phyloP scores from a whole-genome alignment of 1,139 yeast genomes.

The Geotrichum aggregatum region DNA sequence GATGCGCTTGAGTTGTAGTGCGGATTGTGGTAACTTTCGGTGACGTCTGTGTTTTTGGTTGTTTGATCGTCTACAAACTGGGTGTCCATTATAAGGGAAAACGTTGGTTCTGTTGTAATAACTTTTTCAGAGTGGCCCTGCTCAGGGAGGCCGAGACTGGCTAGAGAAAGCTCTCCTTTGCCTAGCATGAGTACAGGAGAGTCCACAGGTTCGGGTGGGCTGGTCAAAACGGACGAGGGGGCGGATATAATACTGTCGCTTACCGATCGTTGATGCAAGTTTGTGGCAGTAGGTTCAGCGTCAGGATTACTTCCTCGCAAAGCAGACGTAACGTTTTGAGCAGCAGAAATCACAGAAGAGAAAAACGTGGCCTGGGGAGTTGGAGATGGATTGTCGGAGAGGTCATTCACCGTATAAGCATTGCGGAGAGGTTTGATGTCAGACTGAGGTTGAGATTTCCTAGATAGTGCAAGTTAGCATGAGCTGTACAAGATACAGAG shows the following conservation, averaged over 20 bases:
- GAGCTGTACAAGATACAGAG: too few relatives aligned
- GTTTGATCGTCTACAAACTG: too few relatives aligned
- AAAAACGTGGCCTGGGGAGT: conserved; percentile 3
- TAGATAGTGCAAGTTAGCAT: too few relatives aligned
- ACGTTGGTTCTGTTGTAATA: neutral
- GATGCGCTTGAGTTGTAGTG: neutral
- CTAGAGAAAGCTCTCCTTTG: conserved; percentile 17
- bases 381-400: neutral
- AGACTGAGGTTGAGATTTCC: too few relatives aligned
- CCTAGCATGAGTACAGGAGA: conserved; percentile 10
- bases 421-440: too few relatives aligned
- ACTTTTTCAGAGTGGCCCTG: neutral
- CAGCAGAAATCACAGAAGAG: conserved; percentile 13
- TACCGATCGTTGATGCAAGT: conserved; percentile 3
- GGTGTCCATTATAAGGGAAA: too few relatives aligned
- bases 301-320: conserved; percentile 4
- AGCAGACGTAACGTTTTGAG: conserved; percentile 7
- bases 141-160: conserved; percentile 13
- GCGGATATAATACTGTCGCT: conserved; percentile 10
- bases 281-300: neutral
- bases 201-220: neutral
- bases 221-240: neutral
- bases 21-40: too few relatives aligned
- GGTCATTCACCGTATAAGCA: too few relatives aligned
- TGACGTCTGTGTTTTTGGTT: too few relatives aligned